A percentile compares a stretch with the other conserved stretches of the same genome.
phyloP scores from a whole-genome alignment of 2,329 filamentous ascomycete genomes.

The Diaporthe aspalathi region DNA sequence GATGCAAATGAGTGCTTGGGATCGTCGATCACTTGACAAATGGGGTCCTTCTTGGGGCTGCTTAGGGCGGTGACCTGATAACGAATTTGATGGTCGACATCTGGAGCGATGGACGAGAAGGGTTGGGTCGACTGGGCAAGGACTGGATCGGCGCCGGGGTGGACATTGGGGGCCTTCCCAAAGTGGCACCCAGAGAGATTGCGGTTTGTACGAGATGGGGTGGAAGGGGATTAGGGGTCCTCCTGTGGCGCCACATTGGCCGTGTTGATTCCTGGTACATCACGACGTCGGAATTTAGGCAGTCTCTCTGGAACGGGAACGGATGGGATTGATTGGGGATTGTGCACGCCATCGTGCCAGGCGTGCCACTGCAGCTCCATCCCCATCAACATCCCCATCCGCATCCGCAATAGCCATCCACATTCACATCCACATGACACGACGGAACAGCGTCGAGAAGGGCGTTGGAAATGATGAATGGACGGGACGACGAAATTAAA shows the following conservation, averaged over 20 bases:
- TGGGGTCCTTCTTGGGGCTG: conserved; percentile 2
- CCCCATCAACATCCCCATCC: too few relatives aligned
- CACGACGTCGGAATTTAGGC: conserved; percentile 23
- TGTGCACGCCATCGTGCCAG: conserved; percentile 4
- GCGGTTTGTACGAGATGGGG: conserved; percentile 6
- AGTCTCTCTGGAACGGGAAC: too few relatives aligned
- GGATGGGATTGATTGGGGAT: conserved; percentile 8
- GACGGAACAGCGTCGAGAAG: not conserved
- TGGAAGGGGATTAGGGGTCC: conserved; percentile 30
- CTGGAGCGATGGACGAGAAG: not conserved
- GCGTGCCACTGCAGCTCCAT: too few relatives aligned
- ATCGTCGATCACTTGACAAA: conserved; percentile 16
- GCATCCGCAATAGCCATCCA: too few relatives aligned
- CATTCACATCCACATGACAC: not conserved
- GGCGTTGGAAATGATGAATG: conserved; percentile 30
- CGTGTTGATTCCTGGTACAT: conserved; percentile 24
- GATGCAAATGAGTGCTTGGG: conserved; percentile 26
- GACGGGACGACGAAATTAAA: conserved; percentile 24
- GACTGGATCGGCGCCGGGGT: conserved; percentile 22
- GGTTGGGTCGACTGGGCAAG: conserved; percentile 3
- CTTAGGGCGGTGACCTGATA: conserved; percentile 1
- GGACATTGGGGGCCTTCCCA: conserved; percentile 23
- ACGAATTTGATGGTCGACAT: conserved; percentile 3
- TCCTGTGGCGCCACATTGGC: conserved; percentile 31
- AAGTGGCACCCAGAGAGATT: conserved; percentile 29